phyloP scores from a whole-genome alignment of 345 rosid genomes.

The Hibiscus mutabilis region DNA sequence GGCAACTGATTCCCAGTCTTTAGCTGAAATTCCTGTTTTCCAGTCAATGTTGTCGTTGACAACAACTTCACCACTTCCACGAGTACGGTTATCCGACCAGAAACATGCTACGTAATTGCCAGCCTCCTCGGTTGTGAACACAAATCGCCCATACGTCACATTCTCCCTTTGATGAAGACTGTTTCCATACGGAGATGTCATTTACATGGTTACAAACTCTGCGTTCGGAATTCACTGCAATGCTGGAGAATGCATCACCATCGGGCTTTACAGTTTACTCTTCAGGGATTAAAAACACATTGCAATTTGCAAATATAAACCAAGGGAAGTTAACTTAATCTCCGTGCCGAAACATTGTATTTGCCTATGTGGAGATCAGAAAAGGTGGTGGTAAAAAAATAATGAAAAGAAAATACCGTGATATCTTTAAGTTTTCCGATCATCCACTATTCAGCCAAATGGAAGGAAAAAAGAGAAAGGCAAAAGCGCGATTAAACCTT shows the following conservation, averaged over 20 bases:
- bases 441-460: background rate
- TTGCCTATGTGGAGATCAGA: too few species aligned
- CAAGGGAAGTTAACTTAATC: too few species aligned
- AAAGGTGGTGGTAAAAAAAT: too few species aligned
- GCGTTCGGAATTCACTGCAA: background rate
- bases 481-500: background rate
- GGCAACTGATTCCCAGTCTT: background rate
- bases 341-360: too few species aligned
- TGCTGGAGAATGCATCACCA: too few species aligned
- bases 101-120: background rate
- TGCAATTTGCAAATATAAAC: too few species aligned
- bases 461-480: background rate
- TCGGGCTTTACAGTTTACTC: too few species aligned
- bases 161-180: background rate
- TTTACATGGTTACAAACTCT: background rate
- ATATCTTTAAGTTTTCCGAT: too few species aligned
- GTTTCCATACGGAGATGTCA: background rate
- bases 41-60: background rate
- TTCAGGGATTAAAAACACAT: too few species aligned
- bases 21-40: background rate
- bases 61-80: background rate
- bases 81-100: background rate
- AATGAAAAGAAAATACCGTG: too few species aligned
- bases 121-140: background rate
- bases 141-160: background rate